Evolutionary conservation across 192 early-diverging fungal genomes (phyloP), one percentile per base, ranked within the genome.

Genomic region (Mortierella claussenii): DNA sequence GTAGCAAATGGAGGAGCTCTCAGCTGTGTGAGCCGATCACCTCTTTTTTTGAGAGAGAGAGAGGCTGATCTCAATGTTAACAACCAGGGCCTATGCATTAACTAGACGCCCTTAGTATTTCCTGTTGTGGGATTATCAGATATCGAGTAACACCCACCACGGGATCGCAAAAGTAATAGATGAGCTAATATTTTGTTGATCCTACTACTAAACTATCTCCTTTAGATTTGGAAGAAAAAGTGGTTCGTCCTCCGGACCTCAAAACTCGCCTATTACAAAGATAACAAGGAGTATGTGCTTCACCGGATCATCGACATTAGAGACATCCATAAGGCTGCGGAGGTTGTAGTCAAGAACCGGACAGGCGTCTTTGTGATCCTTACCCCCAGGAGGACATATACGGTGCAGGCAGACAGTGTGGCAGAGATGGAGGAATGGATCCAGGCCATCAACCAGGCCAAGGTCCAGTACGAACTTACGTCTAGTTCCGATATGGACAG

Each of bases 201-300:
- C n/a, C n/a, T n/a, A n/a, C n/a, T 53, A 10, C 9, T 33, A 13
- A 33, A 13, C 27, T 30, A 33, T 32, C 24, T 48, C 33, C n/a
- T 33, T 17, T 60, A 94, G 90, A 88, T 87, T 3, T 95, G 93
- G 94, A 94, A 93, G 78, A 89, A 86, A 54, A 83, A 91, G 48
- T 95, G 92, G 93, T 95, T 95, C 79, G 93, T 95, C 10, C 82
- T 95, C 49, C 68, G 92, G 44, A 83, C 92, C 21, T 90, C 89
- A 1, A 89, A 88, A 63, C 78, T 95, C n/a, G 89, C 91, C 1
- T 91, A 93, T 63, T 95, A 95, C 80, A 90, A 95, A 68, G 91
- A 92, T 65, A 89, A 89, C 24, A 92, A 91, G 82, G 93, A 95
- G 69, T 95, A 95, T 73, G 88, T 92, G 75, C 80, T 93, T 15